Percentiles rank a stretch among this genome's conserved stretches.
These are phyloP conservation scores for Tylopilus felleus DNA, from an alignment of 768 basidiomycete genomes.

Conservation along the genomic window DNA sequence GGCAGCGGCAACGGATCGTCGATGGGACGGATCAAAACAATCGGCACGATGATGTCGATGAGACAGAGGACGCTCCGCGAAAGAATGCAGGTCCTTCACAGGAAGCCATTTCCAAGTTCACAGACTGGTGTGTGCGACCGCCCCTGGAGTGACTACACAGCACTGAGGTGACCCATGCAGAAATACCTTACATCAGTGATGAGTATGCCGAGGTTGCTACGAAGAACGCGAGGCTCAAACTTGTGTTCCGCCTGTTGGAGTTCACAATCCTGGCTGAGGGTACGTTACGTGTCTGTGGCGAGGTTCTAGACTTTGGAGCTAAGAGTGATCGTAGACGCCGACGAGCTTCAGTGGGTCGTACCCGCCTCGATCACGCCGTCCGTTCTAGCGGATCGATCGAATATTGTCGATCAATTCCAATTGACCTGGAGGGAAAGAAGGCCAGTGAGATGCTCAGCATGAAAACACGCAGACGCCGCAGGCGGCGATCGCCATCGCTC, in stretches of 20 bases:
- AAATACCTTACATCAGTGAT: slow-evolving; percentile 71
- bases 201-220: slow-evolving; percentile 75
- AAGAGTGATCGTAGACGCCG: slow-evolving; percentile 43
- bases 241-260: slow-evolving; percentile 76
- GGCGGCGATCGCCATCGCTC: slow-evolving; percentile 46
- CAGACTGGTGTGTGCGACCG: slow-evolving; percentile 58
- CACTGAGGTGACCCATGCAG: slow-evolving; percentile 38
- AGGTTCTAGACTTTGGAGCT: slow-evolving; percentile 2
- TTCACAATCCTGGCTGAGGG: slow-evolving; percentile 70
- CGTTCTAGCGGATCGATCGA: slow-evolving; percentile 64
- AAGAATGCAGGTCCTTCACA: slow-evolving; percentile 48
- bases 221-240: slow-evolving; percentile 74
- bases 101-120: slow-evolving; percentile 66
- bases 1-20: slow-evolving; percentile 55
- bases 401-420: slow-evolving; percentile 85
- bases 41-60: slow-evolving; percentile 37
- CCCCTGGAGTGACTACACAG: not conserved
- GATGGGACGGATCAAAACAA: slow-evolving; percentile 52
- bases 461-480: slow-evolving; percentile 52
- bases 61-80: slow-evolving; percentile 31
- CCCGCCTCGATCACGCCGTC: slow-evolving; percentile 67
- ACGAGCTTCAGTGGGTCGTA: slow-evolving; percentile 82
- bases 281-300: slow-evolving; percentile 29
- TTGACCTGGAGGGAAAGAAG: slow-evolving; percentile 77
- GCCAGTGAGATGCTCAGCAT: slow-evolving; percentile 68